These are phyloP conservation scores for Nitzschia sp. DNA, from an alignment of 108 stramenopile genomes.

Conservation along the genomic window DNA sequence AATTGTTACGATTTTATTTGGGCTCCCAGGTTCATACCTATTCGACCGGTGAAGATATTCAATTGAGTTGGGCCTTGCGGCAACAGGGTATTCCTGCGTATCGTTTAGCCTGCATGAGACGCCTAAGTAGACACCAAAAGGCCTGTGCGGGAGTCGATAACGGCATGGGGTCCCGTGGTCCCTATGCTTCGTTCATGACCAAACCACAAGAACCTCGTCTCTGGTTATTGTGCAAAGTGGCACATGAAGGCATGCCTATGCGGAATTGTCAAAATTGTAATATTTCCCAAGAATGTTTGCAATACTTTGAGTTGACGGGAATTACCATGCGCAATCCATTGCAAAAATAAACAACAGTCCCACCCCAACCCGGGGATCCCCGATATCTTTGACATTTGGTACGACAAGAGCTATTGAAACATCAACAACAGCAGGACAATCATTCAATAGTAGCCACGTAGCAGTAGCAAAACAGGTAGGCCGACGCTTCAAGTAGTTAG, in stretches of 20 bases:
- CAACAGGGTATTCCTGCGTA: background rate
- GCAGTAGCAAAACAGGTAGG: background rate
- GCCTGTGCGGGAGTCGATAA: background rate
- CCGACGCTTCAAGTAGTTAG: no score
- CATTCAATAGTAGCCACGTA: background rate
- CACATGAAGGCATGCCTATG: background rate
- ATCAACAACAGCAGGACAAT: background rate
- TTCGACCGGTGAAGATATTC: slow-evolving; percentile 19
- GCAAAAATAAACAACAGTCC: background rate
- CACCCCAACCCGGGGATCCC: no score
- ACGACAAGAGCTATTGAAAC: background rate
- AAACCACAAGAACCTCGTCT: slow-evolving; percentile 8
- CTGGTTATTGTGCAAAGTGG: slow-evolving; percentile 8
- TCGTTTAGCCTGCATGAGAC: no score
- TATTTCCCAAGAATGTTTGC: background rate
- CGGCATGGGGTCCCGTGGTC: slow-evolving; percentile 1
- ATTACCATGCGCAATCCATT: background rate
- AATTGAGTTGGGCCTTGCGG: slow-evolving; percentile 11
- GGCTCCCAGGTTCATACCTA: slow-evolving; percentile 9
- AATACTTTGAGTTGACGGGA: background rate
- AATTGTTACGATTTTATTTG: slow-evolving; percentile 7
- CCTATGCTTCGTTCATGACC: slow-evolving; percentile 1
- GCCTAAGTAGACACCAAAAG: background rate
- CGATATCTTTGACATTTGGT: no score
- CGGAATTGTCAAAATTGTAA: slow-evolving; percentile 5